Conservation (phyloP, 768 basidiomycete genomes). For the Tylopilus sp. region DNA sequence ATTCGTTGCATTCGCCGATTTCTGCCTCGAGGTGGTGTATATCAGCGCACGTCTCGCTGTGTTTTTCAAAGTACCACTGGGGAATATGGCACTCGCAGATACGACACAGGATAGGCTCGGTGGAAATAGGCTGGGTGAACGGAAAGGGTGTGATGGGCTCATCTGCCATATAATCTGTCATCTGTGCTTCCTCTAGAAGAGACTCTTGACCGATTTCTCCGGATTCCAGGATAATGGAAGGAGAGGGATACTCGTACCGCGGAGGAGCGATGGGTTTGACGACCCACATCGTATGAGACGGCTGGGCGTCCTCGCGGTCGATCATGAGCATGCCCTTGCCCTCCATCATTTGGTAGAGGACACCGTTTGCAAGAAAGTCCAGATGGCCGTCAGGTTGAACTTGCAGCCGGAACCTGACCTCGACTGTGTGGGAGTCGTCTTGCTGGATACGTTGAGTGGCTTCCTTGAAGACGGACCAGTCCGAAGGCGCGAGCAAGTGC, state of each 20-base stretch:
- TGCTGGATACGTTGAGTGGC: slow-evolving; percentile 82
- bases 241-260: slow-evolving; percentile 63
- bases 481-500: slow-evolving; percentile 70
- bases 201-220: slow-evolving; percentile 40
- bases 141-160: slow-evolving; percentile 71
- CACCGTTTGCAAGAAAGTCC: slow-evolving; percentile 48
- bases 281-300: slow-evolving; percentile 98
- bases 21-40: slow-evolving; percentile 95
- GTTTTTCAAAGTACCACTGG: slow-evolving; percentile 99
- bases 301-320: slow-evolving; percentile 81
- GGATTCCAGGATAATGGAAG: slow-evolving; percentile 53
- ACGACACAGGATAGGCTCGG: slow-evolving; percentile 85
- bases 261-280: slow-evolving; percentile 77
- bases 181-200: slow-evolving; percentile 34
- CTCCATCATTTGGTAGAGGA: slow-evolving; percentile 84
- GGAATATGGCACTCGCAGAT: slow-evolving; percentile 97
- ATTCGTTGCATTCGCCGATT: slow-evolving; percentile 91
- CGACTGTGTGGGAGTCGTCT: slow-evolving; percentile 92
- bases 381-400: slow-evolving; percentile 58
- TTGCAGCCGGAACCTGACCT: slow-evolving; percentile 84
- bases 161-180: slow-evolving; percentile 34
- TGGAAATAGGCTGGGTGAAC: slow-evolving; percentile 72
- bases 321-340: slow-evolving; percentile 99
- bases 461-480: slow-evolving; percentile 80
- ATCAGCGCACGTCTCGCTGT: slow-evolving; percentile 98